These are phyloP conservation scores for Fusarium caatingaense DNA, from an alignment of 2,329 filamentous ascomycete genomes.

Conservation along the genomic window DNA sequence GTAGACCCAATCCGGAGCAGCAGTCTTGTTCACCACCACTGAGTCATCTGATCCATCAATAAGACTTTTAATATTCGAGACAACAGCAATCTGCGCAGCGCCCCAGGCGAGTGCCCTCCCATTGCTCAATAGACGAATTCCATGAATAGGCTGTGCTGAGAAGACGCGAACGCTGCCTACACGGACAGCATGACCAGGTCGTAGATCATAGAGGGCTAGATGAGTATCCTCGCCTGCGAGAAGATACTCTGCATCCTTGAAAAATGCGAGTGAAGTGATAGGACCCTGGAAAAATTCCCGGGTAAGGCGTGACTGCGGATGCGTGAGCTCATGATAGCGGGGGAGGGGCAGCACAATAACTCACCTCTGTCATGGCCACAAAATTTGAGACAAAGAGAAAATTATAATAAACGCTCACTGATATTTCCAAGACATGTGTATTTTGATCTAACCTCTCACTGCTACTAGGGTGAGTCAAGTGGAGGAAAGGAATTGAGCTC, in stretches of 20 bases:
- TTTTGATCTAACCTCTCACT: not conserved
- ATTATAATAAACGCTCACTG: not conserved
- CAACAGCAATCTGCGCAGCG: constrained; percentile 64
- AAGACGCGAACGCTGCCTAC: constrained; percentile 67
- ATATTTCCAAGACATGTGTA: not conserved
- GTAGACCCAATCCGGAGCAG: constrained; percentile 81
- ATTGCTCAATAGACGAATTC: constrained; percentile 63
- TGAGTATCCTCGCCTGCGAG: constrained; percentile 71
- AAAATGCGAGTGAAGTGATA: constrained; percentile 70
- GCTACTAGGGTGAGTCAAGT: not conserved
- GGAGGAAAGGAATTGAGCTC: not conserved
- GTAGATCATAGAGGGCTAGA: constrained; percentile 64
- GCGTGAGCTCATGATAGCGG: constrained; percentile 40
- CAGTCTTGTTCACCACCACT: constrained; percentile 52
- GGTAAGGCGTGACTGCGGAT: constrained; percentile 34
- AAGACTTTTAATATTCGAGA: constrained; percentile 41
- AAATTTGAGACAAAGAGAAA: not conserved
- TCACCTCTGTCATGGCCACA: constrained; percentile 33
- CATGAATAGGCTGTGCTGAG: constrained; percentile 77
- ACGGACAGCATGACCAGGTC: constrained; percentile 48
- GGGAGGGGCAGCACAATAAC: constrained; percentile 42
- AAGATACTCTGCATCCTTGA: constrained; percentile 55
- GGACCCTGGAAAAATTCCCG: constrained; percentile 62
- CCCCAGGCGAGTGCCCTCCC: constrained; percentile 75
- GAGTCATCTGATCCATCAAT: constrained; percentile 39